Evolutionary conservation across 768 basidiomycete genomes (phyloP), one percentile per base, ranked within the genome.

Genomic region (Crucibulum laeve): DNA sequence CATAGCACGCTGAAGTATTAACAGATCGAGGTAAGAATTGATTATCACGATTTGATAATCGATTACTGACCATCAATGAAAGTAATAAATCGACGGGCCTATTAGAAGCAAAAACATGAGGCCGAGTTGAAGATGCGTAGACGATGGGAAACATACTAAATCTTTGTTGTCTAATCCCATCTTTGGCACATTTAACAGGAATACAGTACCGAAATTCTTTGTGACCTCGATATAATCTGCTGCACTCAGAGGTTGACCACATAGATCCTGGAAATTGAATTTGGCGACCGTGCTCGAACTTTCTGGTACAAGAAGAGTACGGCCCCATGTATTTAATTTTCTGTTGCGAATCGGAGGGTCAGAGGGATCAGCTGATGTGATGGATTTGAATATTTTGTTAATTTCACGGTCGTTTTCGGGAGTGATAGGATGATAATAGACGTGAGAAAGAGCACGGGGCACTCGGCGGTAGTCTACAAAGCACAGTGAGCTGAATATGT

Each of bases 141-240:
- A 44, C 21, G 8, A 26, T 8, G 28, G 38, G 46, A 50, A 56
- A 53, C 58, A 42, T 44, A 89, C 91, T 69, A 85, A 75, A 59
- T 99, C 96, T 66, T 96, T 94, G 59, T 82, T 76, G 42, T 79
- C 74, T 50, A 97, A 60, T 1, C 82, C 87, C 84, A 99, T 84
- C 70, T 89, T 88, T 36, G 87, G 90, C 23, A 98, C 81, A 55
- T 91, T 84, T 33, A 82, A 68, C 25, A 99, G 68, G 57, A 99
- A 98, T 13, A 99, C 70, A 11, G 92, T 95, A 22, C 77, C 75
- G 59, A 96, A 99, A 23, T 72, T 80, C 55, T 82, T 82, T 3
- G 94, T 95, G 44, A 99, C 79, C 67, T 97, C 92, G 28, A 99
- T 60, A 63, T 98, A 99, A 62, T 99, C 96, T 1, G 92, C 92